These are phyloP conservation scores for Suillus bovinus DNA, from an alignment of 768 basidiomycete genomes.

Conservation along the genomic window DNA sequence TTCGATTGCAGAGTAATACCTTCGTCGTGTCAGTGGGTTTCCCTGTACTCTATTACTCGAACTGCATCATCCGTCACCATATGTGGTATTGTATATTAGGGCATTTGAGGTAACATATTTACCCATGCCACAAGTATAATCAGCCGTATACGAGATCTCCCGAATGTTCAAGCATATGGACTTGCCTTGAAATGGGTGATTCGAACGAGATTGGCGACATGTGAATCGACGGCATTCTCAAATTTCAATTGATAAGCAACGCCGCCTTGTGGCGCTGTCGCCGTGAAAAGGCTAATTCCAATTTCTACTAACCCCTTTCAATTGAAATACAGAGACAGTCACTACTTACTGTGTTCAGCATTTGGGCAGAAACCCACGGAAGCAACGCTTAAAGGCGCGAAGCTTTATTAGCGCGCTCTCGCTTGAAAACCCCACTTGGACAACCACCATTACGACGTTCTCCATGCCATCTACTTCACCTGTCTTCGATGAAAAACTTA, in stretches of 20 bases:
- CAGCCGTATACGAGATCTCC: not conserved
- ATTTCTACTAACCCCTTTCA: conserved; percentile 3
- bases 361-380: not conserved
- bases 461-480: not conserved
- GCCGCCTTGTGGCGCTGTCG: not conserved
- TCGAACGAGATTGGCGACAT: not conserved
- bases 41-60: not conserved
- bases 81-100: not conserved
- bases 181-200: not conserved
- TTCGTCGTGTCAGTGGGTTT: not conserved
- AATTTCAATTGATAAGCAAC: no score
- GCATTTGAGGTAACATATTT: not conserved
- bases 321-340: not conserved
- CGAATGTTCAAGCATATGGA: not conserved
- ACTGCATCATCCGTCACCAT: not conserved
- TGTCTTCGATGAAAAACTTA: conserved; percentile 7
- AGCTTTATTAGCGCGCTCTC: not conserved
- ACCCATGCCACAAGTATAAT: not conserved
- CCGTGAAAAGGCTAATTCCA: not conserved
- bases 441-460: not conserved
- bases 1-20: conserved; percentile 17
- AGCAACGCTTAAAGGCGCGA: not conserved
- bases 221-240: no score
- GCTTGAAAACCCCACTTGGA: not conserved
- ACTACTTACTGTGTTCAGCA: no score